Percentiles rank a stretch among this genome's conserved stretches.
These are phyloP conservation scores for Phoma herbarum DNA, from an alignment of 2,329 filamentous ascomycete species.

Conservation along the genomic window DNA sequence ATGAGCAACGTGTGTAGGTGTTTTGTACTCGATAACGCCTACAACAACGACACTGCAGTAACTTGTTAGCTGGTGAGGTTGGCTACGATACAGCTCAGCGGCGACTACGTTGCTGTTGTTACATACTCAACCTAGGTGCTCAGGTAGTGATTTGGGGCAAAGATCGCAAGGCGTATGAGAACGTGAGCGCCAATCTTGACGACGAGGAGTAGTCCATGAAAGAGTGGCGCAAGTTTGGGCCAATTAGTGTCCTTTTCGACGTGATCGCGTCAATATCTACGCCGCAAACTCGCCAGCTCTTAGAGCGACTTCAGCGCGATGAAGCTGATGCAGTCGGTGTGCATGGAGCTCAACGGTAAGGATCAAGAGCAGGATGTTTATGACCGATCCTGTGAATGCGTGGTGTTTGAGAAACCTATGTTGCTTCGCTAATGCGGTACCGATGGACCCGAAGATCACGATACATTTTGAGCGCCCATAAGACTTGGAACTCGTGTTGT, in stretches of 20 bases:
- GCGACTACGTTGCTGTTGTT: constrained; percentile 3
- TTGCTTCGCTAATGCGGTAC: too few species aligned
- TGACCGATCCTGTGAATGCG: too few species aligned
- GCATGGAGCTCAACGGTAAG: too few species aligned
- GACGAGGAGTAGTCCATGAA: constrained; percentile 8
- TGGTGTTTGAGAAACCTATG: too few species aligned
- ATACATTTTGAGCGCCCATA: too few species aligned
- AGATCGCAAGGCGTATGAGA: constrained; percentile 5
- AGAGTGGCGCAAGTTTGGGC: constrained; percentile 11
- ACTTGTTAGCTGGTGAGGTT: constrained; percentile 1
- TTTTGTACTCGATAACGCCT: constrained; percentile 17
- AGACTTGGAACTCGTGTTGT: too few species aligned
- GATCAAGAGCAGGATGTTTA: too few species aligned
- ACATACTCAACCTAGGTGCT: constrained; percentile 3
- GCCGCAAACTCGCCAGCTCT: constrained; percentile 8
- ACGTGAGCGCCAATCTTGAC: neutral
- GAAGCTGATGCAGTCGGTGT: constrained; percentile 1
- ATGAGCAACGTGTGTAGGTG: constrained; percentile 3
- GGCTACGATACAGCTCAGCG: constrained; percentile 1
- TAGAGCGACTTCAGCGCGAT: constrained; percentile 3
- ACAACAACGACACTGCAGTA: neutral
- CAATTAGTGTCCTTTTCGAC: constrained; percentile 14
- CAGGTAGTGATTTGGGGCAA: constrained; percentile 12
- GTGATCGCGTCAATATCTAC: constrained; percentile 12
- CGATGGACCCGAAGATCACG: too few species aligned